phyloP scores from a whole-genome alignment of 495 filamentous ascomycete genomes.

The Hypomontagnella monticulosa region DNA sequence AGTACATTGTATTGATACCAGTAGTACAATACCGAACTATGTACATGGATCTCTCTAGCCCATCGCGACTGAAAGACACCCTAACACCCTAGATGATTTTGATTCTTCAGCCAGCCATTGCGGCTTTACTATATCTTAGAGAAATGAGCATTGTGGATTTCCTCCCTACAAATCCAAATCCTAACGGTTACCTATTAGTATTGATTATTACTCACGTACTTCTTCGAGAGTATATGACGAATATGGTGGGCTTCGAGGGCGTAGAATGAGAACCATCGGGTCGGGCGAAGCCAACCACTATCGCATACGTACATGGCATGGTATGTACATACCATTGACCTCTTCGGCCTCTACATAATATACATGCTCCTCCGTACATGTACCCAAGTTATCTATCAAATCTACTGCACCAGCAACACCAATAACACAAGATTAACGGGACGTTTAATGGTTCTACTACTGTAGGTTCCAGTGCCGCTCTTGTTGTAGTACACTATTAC shows the following conservation, averaged over 20 bases:
- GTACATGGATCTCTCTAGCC: neutral
- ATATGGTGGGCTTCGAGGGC: no score
- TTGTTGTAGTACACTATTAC: slow-evolving; percentile 17
- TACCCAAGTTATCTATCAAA: slow-evolving; percentile 22
- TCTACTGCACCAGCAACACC: slow-evolving; percentile 9
- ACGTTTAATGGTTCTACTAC: neutral
- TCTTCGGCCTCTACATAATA: slow-evolving; percentile 5
- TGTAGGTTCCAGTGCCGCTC: slow-evolving; percentile 27
- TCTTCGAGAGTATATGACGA: no score
- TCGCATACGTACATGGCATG: no score
- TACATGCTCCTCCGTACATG: slow-evolving; percentile 26
- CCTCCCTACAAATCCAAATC: neutral
- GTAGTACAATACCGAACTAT: neutral
- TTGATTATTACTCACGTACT: no score
- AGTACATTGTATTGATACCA: slow-evolving; percentile 17
- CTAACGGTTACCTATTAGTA: no score
- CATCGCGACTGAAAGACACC: no score
- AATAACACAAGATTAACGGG: slow-evolving; percentile 1
- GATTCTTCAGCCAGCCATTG: slow-evolving; percentile 3
- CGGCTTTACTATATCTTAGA: neutral
- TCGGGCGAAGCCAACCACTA: no score
- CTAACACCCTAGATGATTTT: neutral
- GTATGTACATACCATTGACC: slow-evolving; percentile 18
- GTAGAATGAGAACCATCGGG: no score
- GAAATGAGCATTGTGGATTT: neutral